These are phyloP conservation scores for Fragaria ananassa DNA, from an alignment of 306 rosid genomes.

Conservation along the genomic window DNA sequence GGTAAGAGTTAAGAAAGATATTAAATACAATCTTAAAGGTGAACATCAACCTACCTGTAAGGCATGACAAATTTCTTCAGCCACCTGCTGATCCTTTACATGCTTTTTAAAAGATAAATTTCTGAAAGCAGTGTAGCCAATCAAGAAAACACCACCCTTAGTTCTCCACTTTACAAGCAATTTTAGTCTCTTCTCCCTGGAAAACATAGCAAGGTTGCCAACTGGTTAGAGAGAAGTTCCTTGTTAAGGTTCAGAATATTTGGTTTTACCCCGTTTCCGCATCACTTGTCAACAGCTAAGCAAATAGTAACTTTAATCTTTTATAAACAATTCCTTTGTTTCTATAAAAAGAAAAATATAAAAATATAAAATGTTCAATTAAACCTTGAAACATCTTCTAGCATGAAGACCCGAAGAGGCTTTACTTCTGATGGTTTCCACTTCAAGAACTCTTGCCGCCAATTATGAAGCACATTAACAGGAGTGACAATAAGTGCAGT, in stretches of 20 bases:
- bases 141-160: constrained; percentile 89
- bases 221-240: neutral
- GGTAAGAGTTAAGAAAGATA: neutral
- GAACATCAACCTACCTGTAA: constrained; percentile 57
- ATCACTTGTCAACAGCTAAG: neutral
- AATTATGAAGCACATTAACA: constrained; percentile 92
- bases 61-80: constrained; percentile 68
- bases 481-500: constrained; percentile 92
- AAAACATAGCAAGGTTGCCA: constrained; percentile 23
- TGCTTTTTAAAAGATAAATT: constrained; percentile 79
- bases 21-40: constrained; percentile 1
- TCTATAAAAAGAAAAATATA: neutral
- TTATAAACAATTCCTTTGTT: neutral
- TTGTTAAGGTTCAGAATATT: neutral
- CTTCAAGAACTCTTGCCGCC: constrained; percentile 91
- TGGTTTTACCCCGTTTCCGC: neutral
- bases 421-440: constrained; percentile 90
- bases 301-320: neutral
- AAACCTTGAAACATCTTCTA: constrained; percentile 89
- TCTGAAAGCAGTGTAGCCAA: constrained; percentile 85
- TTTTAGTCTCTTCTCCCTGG: constrained; percentile 81
- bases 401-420: constrained; percentile 78
- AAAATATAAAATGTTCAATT: neutral
- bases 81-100: constrained; percentile 69
- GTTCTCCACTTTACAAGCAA: constrained; percentile 84